phyloP scores from a whole-genome alignment of 2,329 filamentous ascomycete species.

The Pseudocercospora vitis region DNA sequence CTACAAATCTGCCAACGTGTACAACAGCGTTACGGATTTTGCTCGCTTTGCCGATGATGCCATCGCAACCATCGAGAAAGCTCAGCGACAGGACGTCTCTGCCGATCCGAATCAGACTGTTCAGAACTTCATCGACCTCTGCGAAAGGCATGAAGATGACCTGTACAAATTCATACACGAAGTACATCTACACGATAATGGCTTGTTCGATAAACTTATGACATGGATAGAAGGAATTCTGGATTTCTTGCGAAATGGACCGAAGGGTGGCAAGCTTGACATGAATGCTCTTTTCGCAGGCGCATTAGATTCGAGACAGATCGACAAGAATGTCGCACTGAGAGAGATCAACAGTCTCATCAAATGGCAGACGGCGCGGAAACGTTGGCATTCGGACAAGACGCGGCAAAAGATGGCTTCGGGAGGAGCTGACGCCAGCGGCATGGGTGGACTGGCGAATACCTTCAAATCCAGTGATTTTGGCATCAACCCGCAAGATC shows the following conservation, averaged over 20 bases:
- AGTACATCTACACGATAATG: conserved; percentile 94
- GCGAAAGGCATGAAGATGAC: conserved; percentile 89
- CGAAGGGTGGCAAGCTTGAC: conserved; percentile 77
- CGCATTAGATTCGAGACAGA: conserved; percentile 63
- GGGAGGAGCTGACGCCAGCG: conserved; percentile 55
- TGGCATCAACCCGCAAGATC: conserved; percentile 80
- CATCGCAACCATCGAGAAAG: conserved; percentile 72
- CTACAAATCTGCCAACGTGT: conserved; percentile 98
- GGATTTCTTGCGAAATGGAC: conserved; percentile 85
- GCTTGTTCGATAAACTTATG: conserved; percentile 94
- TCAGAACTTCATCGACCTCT: conserved; percentile 95
- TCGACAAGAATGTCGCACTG: conserved; percentile 72
- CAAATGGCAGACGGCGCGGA: conserved; percentile 88
- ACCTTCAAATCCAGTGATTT: conserved; percentile 80
- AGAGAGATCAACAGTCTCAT: conserved; percentile 83
- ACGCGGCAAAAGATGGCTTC: conserved; percentile 98
- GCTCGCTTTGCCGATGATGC: conserved; percentile 89
- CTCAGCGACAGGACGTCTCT: conserved; percentile 74
- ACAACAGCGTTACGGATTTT: conserved; percentile 96
- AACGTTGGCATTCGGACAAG: conserved; percentile 98
- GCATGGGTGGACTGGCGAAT: conserved; percentile 53
- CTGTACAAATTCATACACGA: conserved; percentile 99
- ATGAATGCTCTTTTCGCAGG: conserved; percentile 92
- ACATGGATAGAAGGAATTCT: conserved; percentile 94
- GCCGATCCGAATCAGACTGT: conserved; percentile 98